Evolutionary conservation across 495 filamentous ascomycete species (phyloP), one percentile per base, ranked within the genome.

Genomic region (Penicillium crystallinum): DNA sequence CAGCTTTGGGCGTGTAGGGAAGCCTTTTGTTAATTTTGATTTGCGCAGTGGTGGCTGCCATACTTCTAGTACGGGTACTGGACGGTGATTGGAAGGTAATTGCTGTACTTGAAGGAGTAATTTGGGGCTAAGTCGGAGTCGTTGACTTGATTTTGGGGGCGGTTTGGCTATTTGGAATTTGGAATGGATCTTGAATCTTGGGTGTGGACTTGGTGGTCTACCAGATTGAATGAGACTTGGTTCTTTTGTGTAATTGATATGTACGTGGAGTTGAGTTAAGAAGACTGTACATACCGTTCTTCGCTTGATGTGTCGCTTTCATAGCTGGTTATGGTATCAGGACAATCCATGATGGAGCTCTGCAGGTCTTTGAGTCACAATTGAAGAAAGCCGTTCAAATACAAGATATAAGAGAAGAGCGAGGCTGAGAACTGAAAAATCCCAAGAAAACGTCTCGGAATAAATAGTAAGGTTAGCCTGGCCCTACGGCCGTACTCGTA

Each of bases 81-180:
- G 62, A 11, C 63, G 61, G 37, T 58, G 41, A 4, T 68, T 58
- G 27, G 48, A 37, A 4, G 52, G 47, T 38, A 74, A 44, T 62
- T 74, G 71, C 59, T 74, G 71, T 51, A 74, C 66, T 61, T 74
- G 71, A 5, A 74, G 61, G 6, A 68, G 53, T 14, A 71, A 59
- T 21, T 62, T 65, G 6, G 71, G 55, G 31, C 61, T 55, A 38
- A 72, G 53, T 1, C 68, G 64, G n/a, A 72, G 55, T 2, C 54
- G 37, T 34, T 58, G 56, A 39, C 45, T 49, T 21, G 59, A 61
- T 58, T 67, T 65, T 27, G 71, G 67, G 11, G 71, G 63, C 15
- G 67, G 71, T 23, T 63, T 61, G 30, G 71, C 71, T 36, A 72
- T 61, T 41, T 67, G 56, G 54, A 74, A 72, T 19, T 46, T 59